phyloP scores from a whole-genome alignment of 306 rosid species.

The Pterocarpus santalinus region DNA sequence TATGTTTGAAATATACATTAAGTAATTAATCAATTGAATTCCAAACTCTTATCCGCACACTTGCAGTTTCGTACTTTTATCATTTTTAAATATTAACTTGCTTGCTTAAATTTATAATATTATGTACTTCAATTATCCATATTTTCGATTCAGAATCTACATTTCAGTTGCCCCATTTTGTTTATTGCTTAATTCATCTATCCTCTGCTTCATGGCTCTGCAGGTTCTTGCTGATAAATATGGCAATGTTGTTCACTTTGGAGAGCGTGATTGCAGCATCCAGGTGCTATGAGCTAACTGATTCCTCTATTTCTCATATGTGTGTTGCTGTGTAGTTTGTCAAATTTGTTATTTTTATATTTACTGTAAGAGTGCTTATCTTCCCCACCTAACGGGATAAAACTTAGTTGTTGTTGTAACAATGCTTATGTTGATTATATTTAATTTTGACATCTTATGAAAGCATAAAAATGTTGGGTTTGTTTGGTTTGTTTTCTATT shows the following conservation, averaged over 20 bases:
- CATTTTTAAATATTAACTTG: not conserved
- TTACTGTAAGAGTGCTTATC: too few species aligned
- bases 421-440: too few species aligned
- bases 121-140: not conserved
- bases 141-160: not conserved
- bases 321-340: slow-evolving; percentile 8
- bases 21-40: not conserved
- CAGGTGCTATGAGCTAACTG: slow-evolving; percentile 66
- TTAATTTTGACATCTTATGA: not conserved
- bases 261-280: slow-evolving; percentile 99
- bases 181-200: slow-evolving; percentile 40
- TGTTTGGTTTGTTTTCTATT: not conserved
- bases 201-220: slow-evolving; percentile 37
- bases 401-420: too few species aligned
- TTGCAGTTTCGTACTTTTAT: not conserved
- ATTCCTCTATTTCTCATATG: slow-evolving; percentile 30
- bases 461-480: not conserved
- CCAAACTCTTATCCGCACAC: slow-evolving; percentile 11
- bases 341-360: slow-evolving; percentile 9
- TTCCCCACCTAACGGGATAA: too few species aligned
- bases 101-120: slow-evolving; percentile 27
- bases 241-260: slow-evolving; percentile 97
- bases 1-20: slow-evolving; percentile 17
- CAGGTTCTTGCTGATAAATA: slow-evolving; percentile 97
- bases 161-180: not conserved